Evolutionary conservation across 148 eudicot species (phyloP), one percentile per base, ranked within the genome.

Genomic region (Limonium bicolor): DNA sequence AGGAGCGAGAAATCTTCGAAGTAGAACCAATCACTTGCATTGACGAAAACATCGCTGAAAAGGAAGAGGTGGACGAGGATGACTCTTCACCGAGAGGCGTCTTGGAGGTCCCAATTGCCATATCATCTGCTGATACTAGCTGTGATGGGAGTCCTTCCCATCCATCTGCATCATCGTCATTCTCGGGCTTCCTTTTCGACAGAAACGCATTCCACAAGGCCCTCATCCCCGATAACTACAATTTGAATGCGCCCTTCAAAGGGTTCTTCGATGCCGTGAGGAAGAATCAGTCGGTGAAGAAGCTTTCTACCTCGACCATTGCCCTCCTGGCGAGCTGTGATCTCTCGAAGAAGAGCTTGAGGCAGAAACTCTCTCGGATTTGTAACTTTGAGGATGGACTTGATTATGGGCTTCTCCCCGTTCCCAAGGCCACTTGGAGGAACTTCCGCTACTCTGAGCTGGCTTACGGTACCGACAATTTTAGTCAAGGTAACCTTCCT

Each of bases 81-180:
- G 22, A 26, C 18, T 20, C 75, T 7, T 90, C 99, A 0, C 99
- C 99, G 2, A 71, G 95, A 44, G 82, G 87, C 3, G 93, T 78
- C 1, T 29, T 90, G 18, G 99, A 90, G 29, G 63, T 59, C 20
- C 66, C 75, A 9, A 26, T 61, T 20, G 7, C 13, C 20, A 6
- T 25, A 8, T 51, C 76, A n/a, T 35, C 48, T n/a, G 24, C 48
- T 12, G 48, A 23, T 40, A 18, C 44, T n/a, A 20, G 20, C 30
- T 17, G 48, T 25, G 0, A 29, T 8, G 19, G 48, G n/a, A n/a
- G n/a, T n/a, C n/a, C n/a, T n/a, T n/a, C n/a, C n/a, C n/a, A n/a
- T n/a, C n/a, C n/a, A n/a, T n/a, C n/a, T n/a, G n/a, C n/a, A n/a
- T n/a, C n/a, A n/a, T n/a, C n/a, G n/a, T n/a, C n/a, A n/a, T n/a